phyloP scores from a whole-genome alignment of 2,329 filamentous ascomycete species.

The Knufia petricola region DNA sequence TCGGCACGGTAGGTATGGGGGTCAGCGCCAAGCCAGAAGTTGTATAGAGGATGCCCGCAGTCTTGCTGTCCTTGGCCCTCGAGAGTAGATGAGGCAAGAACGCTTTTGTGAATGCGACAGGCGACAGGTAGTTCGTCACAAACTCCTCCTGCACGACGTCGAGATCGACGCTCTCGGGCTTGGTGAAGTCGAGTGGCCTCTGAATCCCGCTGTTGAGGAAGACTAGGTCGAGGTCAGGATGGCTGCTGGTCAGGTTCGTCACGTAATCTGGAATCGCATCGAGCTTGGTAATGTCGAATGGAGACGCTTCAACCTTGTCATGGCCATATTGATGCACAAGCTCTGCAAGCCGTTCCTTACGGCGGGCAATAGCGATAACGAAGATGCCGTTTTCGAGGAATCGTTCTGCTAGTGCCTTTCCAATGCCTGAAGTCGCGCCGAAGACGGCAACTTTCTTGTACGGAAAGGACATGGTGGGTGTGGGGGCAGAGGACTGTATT shows the following conservation, averaged over 20 bases:
- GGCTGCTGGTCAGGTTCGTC: conserved; percentile 29
- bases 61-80: conserved; percentile 36
- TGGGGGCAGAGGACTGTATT: background rate
- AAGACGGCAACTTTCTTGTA: conserved; percentile 47
- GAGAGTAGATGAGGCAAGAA: conserved; percentile 38
- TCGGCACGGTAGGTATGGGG: conserved; percentile 38
- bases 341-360: conserved; percentile 42
- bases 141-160: conserved; percentile 36
- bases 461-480: conserved; percentile 24
- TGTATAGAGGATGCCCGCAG: conserved; percentile 36
- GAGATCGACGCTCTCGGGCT: conserved; percentile 40
- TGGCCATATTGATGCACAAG: conserved; percentile 39
- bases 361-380: conserved; percentile 42
- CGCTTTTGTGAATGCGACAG: conserved; percentile 40
- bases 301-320: conserved; percentile 36
- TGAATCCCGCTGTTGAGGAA: conserved; percentile 47
- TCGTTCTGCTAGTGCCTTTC: conserved; percentile 41
- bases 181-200: conserved; percentile 40
- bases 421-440: conserved; percentile 40
- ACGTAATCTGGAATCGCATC: conserved; percentile 39
- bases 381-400: conserved; percentile 39
- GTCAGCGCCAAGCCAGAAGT: conserved; percentile 43
- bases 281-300: conserved; percentile 44
- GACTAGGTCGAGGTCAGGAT: conserved; percentile 45
- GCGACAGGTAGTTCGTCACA: conserved; percentile 42